Evolutionary conservation across 2,329 filamentous ascomycete species (phyloP), one percentile per base, ranked within the genome.

Genomic region (Cyanodermella asteris): DNA sequence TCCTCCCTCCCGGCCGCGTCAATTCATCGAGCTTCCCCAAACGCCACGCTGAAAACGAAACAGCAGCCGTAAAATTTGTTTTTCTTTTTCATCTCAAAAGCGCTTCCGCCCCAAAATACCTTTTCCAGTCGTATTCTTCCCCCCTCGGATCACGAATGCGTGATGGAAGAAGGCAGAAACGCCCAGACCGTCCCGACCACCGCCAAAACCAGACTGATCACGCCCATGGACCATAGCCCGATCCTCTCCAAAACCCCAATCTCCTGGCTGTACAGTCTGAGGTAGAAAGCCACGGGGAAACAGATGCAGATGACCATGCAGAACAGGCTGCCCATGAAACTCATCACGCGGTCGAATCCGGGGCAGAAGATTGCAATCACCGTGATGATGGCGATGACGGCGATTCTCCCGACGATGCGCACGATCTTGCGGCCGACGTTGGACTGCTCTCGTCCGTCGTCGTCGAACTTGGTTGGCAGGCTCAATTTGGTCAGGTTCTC

Each of bases 261-360:
- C 31, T 84, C 70, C 24, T 67, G 60, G 23, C 70, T 68, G 44
- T 91, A 94, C 2, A 94, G 66, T 50, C 82, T 91, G 28, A 94
- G 52, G 42, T 94, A 81, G 43, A 97, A 94, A 4, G 71, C 63
- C 16, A 91, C 55, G 1, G 84, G 87, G 25, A 97, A 57, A 47
- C 91, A 81, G 35, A 94, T 71, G 49, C 84, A 94, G 35, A 94
- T 90, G 11, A 77, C 78, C 39, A 91, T 91, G 51, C 84, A 93
- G 10, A 91, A 61, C 4, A 81, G 74, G 19, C 75, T 78, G 8
- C 87, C 84, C 52, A 94, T 70, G 32, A 91, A 71, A 4, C 76
- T 75, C 71, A 91, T 91, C 41, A 91, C 82, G 26, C 72, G 71
- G 44, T 91, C 81, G 41, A 91, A 91, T 0, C 68, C 64, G 1